Base-by-base conservation (phyloP, 2,329 filamentous ascomycete genomes). In the Pyrenophora teres region DNA sequence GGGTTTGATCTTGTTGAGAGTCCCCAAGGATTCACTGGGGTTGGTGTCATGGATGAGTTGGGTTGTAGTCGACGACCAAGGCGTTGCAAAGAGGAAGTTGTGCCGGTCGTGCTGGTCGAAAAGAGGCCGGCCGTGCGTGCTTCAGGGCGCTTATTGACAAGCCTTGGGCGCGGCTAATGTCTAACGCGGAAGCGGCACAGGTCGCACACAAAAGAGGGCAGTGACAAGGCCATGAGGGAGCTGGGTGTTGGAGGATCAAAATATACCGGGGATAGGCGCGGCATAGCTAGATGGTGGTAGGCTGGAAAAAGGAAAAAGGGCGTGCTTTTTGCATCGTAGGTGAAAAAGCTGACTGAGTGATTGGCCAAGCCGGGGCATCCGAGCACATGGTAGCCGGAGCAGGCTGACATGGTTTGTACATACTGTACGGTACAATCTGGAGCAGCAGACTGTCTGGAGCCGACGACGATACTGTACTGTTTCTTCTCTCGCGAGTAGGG, bases 111-210 rank as follows among this genome's bases (percentile, higher is more conserved):
- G 58, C 27, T 39, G 46, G 55, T 41, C 44, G 40, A 38, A 41
- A 33, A 55, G 27, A 27, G 40, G 41, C 36, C 40, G 43, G 19
- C 41, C 31, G 37, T 27, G 35, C 39, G 47, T 54, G 46, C 43
- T 35, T 40, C 39, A 40, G 27, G 47, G 49, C 55, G 40, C 35
- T 35, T 56, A 38, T 41, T 54, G 27, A 30, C 38, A 55, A 41
- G 55, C 50, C 18, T 40, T 23, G 49, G 36, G 51, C 56, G 55
- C 56, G 57, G 52, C 52, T 59, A 63, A 62, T 53, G 37, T 42
- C 47, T 53, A 48, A 55, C 58, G 52, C 56, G 54, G 50, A 16
- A 47, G 46, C 48, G 53, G 56, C 56, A 50, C 42, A 50, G 56
- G 45, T 40, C 18, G 41, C 38, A 46, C 42, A 15, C 10, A 40